These are phyloP conservation scores for Citrus cavaleriei DNA, from an alignment of 345 rosid species.

Conservation along the genomic window DNA sequence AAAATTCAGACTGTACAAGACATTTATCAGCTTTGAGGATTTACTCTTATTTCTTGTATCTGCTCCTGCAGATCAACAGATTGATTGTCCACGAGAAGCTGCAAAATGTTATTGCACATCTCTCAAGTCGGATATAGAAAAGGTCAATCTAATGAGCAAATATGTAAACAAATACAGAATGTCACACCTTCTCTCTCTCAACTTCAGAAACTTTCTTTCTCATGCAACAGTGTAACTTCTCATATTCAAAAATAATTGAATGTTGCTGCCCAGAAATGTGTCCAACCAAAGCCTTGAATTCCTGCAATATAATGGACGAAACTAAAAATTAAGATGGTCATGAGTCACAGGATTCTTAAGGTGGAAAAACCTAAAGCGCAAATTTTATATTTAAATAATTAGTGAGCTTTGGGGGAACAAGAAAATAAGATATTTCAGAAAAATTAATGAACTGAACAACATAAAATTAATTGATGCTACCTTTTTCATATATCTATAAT, in stretches of 20 bases:
- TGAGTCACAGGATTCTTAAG: neutral
- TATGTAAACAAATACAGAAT: neutral
- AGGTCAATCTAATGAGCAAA: neutral
- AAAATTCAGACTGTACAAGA: slow-evolving; percentile 11
- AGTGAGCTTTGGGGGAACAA: neutral
- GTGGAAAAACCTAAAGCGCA: neutral
- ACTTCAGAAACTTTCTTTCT: slow-evolving; percentile 43
- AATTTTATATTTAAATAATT: neutral
- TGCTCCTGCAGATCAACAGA: slow-evolving; percentile 49
- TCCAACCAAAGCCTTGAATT: slow-evolving; percentile 43
- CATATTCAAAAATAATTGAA: slow-evolving; percentile 35
- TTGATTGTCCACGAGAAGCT: slow-evolving; percentile 48
- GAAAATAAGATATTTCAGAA: neutral
- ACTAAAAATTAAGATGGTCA: slow-evolving; percentile 5
- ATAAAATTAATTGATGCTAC: no score
- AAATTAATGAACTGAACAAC: neutral
- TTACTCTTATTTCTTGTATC: slow-evolving; percentile 39
- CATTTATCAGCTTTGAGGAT: slow-evolving; percentile 44
- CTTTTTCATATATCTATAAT: no score
- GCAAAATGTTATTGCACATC: slow-evolving; percentile 15
- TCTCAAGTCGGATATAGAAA: neutral
- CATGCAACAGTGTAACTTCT: slow-evolving; percentile 32
- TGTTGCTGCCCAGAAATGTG: slow-evolving; percentile 49
- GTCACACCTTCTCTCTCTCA: slow-evolving; percentile 67
- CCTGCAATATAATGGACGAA: slow-evolving; percentile 38